Percentiles rank a stretch among this genome's conserved stretches.
These are phyloP conservation scores for Trichoderma endophyticum DNA, from an alignment of 2,329 filamentous ascomycete species.

Conservation along the genomic window DNA sequence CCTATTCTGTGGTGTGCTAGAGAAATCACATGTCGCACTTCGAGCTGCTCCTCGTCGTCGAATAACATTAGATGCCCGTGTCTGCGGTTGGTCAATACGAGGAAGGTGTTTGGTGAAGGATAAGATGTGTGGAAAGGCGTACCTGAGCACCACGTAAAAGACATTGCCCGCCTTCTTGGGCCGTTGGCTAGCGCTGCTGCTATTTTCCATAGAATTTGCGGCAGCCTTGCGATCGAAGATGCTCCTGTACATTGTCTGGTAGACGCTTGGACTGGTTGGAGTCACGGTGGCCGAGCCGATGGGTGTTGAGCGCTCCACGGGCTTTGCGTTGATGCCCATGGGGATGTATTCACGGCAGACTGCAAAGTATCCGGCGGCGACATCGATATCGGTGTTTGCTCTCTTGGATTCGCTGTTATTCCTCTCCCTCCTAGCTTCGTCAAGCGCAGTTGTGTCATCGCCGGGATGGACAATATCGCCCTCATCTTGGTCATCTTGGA, in stretches of 20 bases:
- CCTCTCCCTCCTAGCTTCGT: constrained; percentile 57
- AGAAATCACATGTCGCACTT: constrained; percentile 94
- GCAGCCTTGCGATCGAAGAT: constrained; percentile 78
- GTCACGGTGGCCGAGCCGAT: constrained; percentile 71
- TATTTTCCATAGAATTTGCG: constrained; percentile 47
- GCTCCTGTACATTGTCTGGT: constrained; percentile 96
- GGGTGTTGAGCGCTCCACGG: constrained; percentile 80
- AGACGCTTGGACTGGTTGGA: constrained; percentile 85
- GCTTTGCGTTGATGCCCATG: constrained; percentile 87
- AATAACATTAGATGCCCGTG: constrained; percentile 97
- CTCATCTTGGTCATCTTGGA: constrained; percentile 29
- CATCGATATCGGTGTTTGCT: constrained; percentile 64
- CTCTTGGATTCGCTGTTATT: constrained; percentile 52
- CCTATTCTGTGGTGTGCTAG: constrained; percentile 82
- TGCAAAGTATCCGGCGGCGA: constrained; percentile 90
- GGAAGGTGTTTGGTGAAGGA: background rate
- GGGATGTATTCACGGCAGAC: constrained; percentile 90
- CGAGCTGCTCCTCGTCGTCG: constrained; percentile 90
- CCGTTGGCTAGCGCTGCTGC: constrained; percentile 48
- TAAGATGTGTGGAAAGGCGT: constrained; percentile 28
- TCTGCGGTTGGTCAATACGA: constrained; percentile 41
- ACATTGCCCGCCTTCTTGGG: constrained; percentile 75
- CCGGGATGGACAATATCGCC: constrained; percentile 52
- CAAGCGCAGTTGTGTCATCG: constrained; percentile 64
- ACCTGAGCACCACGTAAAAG: constrained; percentile 90